phyloP scores from a whole-genome alignment of 371 early-diverging fungal species.

The Nematocida sp. region DNA sequence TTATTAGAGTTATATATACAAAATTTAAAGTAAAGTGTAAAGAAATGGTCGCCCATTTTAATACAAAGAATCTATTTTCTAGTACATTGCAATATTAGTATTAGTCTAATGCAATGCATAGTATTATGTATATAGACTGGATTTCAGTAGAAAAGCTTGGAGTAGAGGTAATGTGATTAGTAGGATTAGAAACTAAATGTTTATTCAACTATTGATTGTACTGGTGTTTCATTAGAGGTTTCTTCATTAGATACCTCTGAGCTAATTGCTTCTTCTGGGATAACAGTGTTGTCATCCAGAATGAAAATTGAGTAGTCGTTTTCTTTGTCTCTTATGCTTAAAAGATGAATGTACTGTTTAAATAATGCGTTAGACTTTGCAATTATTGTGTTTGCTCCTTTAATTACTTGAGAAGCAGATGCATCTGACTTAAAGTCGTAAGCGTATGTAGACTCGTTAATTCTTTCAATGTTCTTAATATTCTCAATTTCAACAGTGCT shows the following conservation, averaged over 20 bases:
- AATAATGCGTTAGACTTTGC: not conserved
- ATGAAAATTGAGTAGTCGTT: not conserved
- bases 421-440: slow-evolving; percentile 6
- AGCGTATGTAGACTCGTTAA: slow-evolving; percentile 21
- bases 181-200: too few species aligned
- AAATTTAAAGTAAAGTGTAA: too few species aligned
- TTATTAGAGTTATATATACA: too few species aligned
- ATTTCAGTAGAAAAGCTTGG: too few species aligned
- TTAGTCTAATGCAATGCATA: too few species aligned
- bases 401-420: not conserved
- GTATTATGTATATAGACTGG: too few species aligned
- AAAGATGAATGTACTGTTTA: slow-evolving; percentile 12
- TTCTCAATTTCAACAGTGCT: not conserved
- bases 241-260: not conserved
- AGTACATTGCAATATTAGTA: too few species aligned
- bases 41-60: too few species aligned
- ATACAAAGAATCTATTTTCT: too few species aligned
- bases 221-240: too few species aligned
- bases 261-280: not conserved
- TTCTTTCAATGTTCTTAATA: slow-evolving; percentile 20
- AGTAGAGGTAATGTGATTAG: too few species aligned
- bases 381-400: slow-evolving; percentile 1
- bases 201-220: too few species aligned
- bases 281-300: not conserved
- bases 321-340: not conserved